These are phyloP conservation scores for Ailanthus altissimus DNA, from an alignment of 345 rosid species.

Conservation along the genomic window DNA sequence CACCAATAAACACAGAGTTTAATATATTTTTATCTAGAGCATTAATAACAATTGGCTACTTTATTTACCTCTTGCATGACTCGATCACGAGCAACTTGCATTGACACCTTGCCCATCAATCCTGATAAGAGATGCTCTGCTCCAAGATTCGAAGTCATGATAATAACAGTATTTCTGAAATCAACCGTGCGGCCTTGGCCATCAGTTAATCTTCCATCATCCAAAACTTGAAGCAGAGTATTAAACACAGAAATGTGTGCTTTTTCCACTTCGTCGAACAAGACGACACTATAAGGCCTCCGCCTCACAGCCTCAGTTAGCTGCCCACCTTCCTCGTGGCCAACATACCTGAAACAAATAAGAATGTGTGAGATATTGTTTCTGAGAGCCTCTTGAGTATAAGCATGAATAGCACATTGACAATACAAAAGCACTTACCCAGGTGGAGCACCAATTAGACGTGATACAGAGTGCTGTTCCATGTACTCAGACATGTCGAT, in stretches of 20 bases:
- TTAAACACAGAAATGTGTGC: conserved; percentile 90
- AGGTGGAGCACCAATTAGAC: conserved; percentile 88
- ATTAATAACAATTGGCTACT: not conserved
- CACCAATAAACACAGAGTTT: not conserved
- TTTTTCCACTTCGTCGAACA: conserved; percentile 94
- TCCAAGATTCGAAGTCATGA: conserved; percentile 95
- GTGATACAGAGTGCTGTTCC: conserved; percentile 85
- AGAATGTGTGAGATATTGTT: not conserved
- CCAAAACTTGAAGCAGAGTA: conserved; percentile 90
- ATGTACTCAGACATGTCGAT: conserved; percentile 89
- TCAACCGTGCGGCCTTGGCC: conserved; percentile 95
- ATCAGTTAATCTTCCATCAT: conserved; percentile 85
- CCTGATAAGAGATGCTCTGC: conserved; percentile 85
- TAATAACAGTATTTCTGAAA: conserved; percentile 75
- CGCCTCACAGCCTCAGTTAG: conserved; percentile 91
- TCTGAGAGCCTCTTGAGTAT: not conserved
- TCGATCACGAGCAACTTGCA: conserved; percentile 78
- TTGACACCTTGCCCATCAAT: conserved; percentile 62
- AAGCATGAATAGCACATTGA: not conserved
- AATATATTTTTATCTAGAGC: not conserved
- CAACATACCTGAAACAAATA: conserved; percentile 59
- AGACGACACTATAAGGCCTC: conserved; percentile 75
- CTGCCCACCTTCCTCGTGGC: conserved; percentile 97
- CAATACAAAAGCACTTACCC: conserved; percentile 44
- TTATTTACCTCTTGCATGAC: conserved; percentile 74